A percentile compares a stretch with the other conserved stretches of the same genome.
phyloP scores from a whole-genome alignment of 1,284 basidiomycete genomes.

The Heliocybe sulcata region DNA sequence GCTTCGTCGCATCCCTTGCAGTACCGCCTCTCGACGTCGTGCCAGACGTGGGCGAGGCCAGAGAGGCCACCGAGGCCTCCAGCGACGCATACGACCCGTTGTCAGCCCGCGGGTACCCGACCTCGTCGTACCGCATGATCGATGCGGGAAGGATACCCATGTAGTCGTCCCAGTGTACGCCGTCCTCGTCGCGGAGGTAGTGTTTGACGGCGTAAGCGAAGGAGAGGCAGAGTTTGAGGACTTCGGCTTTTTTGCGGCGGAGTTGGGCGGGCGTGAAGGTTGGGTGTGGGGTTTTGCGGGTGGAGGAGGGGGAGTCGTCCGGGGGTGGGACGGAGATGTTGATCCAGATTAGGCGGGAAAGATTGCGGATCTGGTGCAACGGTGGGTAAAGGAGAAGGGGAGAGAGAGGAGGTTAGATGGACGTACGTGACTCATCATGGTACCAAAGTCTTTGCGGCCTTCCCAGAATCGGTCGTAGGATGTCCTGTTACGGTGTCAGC shows the following conservation, averaged over 20 bases:
- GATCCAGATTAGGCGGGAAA: constrained; percentile 72
- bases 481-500: constrained; percentile 34
- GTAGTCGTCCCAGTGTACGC: constrained; percentile 61
- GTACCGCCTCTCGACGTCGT: not conserved
- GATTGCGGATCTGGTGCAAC: constrained; percentile 44
- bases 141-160: constrained; percentile 54
- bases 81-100: not conserved
- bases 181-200: constrained; percentile 73
- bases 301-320: constrained; percentile 32
- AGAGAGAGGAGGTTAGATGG: constrained; percentile 13
- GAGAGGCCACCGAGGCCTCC: not conserved
- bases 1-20: constrained; percentile 51
- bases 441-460: constrained; percentile 77
- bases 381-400: constrained; percentile 6
- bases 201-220: constrained; percentile 72
- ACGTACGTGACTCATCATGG: constrained; percentile 52
- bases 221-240: constrained; percentile 59
- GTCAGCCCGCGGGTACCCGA: constrained; percentile 28
- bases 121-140: constrained; percentile 39
- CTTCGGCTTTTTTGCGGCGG: constrained; percentile 62
- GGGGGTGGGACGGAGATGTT: constrained; percentile 61
- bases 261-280: constrained; percentile 49
- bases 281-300: constrained; percentile 41
- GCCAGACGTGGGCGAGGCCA: not conserved
- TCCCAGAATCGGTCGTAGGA: constrained; percentile 82